Evolutionary conservation across 148 eudicot species (phyloP).

Genomic region (Dysphania ambrosioides): DNA sequence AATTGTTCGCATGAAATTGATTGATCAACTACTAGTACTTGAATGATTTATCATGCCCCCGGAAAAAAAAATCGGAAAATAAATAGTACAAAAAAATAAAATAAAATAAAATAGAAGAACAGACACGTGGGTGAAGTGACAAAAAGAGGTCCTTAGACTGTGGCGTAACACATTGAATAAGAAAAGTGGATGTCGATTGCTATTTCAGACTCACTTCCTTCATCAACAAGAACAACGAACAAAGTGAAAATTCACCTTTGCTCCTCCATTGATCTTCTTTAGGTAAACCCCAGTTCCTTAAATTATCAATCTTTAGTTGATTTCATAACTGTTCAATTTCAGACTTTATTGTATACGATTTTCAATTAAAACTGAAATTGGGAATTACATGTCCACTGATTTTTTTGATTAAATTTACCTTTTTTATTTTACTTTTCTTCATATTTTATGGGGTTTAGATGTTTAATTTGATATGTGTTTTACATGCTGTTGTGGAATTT

Average conservation of each 20-base stretch:
- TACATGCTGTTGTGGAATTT: not conserved
- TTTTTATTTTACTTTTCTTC: not conserved
- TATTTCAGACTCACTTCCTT: not conserved
- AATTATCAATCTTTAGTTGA: not conserved
- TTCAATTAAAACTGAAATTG: too few relatives aligned
- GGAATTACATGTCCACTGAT: not conserved
- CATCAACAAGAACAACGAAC: not conserved
- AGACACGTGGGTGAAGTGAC: slow-evolving; percentile 2
- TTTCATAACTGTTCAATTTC: too few relatives aligned
- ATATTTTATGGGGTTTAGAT: not conserved
- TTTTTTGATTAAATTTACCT: not conserved
- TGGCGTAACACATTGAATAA: not conserved
- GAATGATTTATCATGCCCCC: not conserved
- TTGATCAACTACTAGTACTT: not conserved
- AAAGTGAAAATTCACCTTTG: not conserved
- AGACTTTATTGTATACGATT: too few relatives aligned
- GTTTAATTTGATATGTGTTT: not conserved
- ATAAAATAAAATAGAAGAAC: not conserved
- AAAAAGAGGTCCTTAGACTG: not conserved
- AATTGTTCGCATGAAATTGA: too few relatives aligned
- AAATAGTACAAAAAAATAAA: not conserved
- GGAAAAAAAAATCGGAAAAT: not conserved
- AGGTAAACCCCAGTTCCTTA: slow-evolving; percentile 2
- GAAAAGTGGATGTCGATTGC: not conserved
- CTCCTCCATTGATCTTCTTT: slow-evolving; percentile 6